Percentiles rank a stretch among this genome's conserved stretches.
phyloP scores from a whole-genome alignment of 164 flowering plant genomes.

The Stephania yunnanensis region DNA sequence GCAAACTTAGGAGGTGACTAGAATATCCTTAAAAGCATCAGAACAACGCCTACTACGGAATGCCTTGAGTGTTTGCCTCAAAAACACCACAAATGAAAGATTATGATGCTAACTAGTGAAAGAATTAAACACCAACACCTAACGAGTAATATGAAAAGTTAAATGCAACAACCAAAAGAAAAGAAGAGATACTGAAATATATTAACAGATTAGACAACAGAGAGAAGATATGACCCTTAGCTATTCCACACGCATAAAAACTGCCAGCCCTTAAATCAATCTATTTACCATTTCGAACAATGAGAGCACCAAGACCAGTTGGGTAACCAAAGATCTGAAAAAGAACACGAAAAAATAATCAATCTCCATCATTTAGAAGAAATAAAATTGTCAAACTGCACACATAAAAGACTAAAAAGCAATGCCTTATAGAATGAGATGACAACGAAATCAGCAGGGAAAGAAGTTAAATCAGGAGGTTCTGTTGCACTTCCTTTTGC shows the following conservation, averaged over 20 bases:
- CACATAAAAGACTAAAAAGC: neutral
- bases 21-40: neutral
- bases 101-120: no score
- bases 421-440: conserved; percentile 89
- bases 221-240: neutral
- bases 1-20: neutral
- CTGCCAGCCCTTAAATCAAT: neutral
- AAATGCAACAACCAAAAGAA: no score
- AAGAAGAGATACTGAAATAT: no score
- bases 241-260: neutral
- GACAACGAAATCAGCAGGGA: conserved; percentile 86
- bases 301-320: conserved; percentile 95
- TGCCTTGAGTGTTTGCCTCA: neutral
- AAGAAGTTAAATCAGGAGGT: conserved; percentile 70
- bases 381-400: neutral
- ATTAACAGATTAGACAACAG: no score
- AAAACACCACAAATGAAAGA: no score
- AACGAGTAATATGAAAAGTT: no score
- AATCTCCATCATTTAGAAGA: neutral
- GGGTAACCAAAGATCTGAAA: conserved; percentile 92
- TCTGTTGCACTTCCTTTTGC: conserved; percentile 90
- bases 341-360: conserved; percentile 8
- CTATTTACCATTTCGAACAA: conserved; percentile 59
- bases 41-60: neutral
- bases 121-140: no score